phyloP scores from a whole-genome alignment of 2,329 filamentous ascomycete genomes.

The Trichoderma gracile region DNA sequence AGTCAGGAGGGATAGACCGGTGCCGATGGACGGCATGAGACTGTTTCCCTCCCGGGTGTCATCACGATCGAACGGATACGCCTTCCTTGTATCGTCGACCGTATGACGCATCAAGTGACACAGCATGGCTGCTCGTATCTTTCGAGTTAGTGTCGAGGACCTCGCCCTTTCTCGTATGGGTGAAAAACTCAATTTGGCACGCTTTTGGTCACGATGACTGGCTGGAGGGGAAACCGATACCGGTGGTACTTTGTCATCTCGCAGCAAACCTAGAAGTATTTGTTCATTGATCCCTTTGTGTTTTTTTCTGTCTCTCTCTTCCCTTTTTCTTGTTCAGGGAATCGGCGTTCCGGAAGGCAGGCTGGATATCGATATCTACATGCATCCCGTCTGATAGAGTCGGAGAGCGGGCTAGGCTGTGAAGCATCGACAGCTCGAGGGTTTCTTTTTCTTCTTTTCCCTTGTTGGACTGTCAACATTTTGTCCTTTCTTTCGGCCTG shows the following conservation, averaged over 20 bases:
- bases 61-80: not conserved
- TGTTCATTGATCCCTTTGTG: not conserved
- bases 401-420: not conserved
- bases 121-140: not conserved
- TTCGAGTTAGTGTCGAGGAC: not conserved
- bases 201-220: not conserved
- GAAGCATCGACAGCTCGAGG: not conserved
- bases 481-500: not conserved
- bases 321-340: not conserved
- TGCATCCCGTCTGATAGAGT: not conserved
- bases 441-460: not conserved
- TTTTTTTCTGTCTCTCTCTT: not conserved
- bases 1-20: not conserved
- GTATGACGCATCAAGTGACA: not conserved
- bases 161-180: not conserved
- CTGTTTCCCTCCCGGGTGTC: not conserved
- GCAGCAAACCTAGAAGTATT: not conserved
- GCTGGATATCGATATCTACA: conserved; percentile 12
- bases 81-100: not conserved
- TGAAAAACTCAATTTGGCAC: too few species aligned
- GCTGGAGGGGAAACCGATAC: too few species aligned
- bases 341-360: conserved; percentile 24
- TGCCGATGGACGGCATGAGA: conserved; percentile 1
- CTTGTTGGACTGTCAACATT: not conserved
- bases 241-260: too few species aligned